phyloP scores from a whole-genome alignment of 1,139 yeast species.

The Geotrichum cucujoidarum region DNA sequence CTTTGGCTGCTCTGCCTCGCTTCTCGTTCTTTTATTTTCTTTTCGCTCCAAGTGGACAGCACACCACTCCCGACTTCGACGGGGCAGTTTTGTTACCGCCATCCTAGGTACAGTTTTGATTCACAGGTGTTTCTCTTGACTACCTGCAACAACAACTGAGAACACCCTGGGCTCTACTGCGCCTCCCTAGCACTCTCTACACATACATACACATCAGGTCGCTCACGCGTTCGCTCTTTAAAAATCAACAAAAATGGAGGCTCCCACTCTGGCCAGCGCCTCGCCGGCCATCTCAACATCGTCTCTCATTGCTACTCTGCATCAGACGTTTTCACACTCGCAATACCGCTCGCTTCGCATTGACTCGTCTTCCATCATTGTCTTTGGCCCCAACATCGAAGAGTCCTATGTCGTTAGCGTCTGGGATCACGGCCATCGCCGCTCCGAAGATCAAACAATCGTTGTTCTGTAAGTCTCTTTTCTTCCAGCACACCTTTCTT shows the following conservation, averaged over 20 bases:
- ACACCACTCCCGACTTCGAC: conserved; percentile 36
- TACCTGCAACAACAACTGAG: too few relatives aligned
- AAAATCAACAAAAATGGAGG: conserved; percentile 26
- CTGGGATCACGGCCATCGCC: conserved; percentile 41
- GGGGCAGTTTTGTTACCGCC: too few relatives aligned
- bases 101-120: too few relatives aligned
- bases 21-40: conserved; percentile 20
- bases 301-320: conserved; percentile 37
- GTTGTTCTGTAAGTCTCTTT: conserved; percentile 31
- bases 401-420: conserved; percentile 34
- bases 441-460: conserved; percentile 41
- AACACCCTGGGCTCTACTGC: conserved; percentile 34
- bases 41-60: conserved; percentile 35
- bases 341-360: conserved; percentile 32
- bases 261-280: conserved; percentile 32
- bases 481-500: background rate
- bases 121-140: too few relatives aligned
- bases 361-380: conserved; percentile 35
- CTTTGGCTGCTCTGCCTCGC: background rate
- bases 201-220: background rate
- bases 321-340: conserved; percentile 34
- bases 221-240: background rate
- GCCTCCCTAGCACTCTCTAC: too few relatives aligned
- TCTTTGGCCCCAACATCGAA: conserved; percentile 35
- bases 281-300: conserved; percentile 36